These are phyloP conservation scores for Aspergillus amoenus DNA, from an alignment of 2,329 filamentous ascomycete species.

Conservation along the genomic window DNA sequence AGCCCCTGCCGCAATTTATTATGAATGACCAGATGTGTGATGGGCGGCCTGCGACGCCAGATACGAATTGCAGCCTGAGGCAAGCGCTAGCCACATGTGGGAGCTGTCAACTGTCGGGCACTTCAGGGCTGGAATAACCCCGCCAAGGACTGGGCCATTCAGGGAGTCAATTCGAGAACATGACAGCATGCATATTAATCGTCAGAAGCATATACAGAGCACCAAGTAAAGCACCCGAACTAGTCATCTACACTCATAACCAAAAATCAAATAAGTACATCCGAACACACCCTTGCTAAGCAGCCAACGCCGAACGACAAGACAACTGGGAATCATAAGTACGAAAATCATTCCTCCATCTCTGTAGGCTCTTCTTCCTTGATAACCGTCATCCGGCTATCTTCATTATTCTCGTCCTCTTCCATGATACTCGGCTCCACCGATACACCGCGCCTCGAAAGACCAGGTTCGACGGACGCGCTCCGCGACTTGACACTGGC, in stretches of 20 bases:
- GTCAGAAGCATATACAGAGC: neutral
- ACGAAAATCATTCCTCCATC: slow-evolving; percentile 19
- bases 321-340: slow-evolving; percentile 8
- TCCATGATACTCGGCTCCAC: slow-evolving; percentile 40
- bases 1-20: neutral
- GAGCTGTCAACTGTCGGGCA: slow-evolving; percentile 1
- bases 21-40: neutral
- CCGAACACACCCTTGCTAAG: neutral
- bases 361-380: slow-evolving; percentile 26
- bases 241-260: slow-evolving; percentile 13
- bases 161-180: neutral
- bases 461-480: slow-evolving; percentile 28
- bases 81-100: neutral
- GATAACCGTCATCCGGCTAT: slow-evolving; percentile 32
- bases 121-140: neutral
- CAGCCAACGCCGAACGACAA: slow-evolving; percentile 20
- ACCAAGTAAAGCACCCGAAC: neutral
- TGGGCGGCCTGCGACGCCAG: neutral
- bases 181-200: neutral
- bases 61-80: neutral
- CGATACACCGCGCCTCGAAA: slow-evolving; percentile 25
- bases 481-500: slow-evolving; percentile 30
- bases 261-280: slow-evolving; percentile 1
- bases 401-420: slow-evolving; percentile 40
- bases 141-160: neutral